phyloP scores from a whole-genome alignment of 2,329 filamentous ascomycete species.

The Metarhizium sp. region DNA sequence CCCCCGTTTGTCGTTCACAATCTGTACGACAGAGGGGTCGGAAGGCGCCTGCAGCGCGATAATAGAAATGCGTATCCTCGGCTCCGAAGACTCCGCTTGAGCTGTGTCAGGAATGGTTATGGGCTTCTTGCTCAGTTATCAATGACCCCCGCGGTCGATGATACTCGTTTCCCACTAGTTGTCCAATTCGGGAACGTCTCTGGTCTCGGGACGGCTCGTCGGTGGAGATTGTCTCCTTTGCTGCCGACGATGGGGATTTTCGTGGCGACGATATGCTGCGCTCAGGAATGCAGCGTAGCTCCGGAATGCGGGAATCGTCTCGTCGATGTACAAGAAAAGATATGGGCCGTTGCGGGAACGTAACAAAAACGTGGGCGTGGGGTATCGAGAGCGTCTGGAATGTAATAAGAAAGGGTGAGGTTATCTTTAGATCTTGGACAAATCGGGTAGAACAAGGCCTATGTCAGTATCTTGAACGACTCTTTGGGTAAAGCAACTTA shows the following conservation, averaged over 20 bases:
- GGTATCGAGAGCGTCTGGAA: slow-evolving; percentile 3
- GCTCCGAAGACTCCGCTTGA: not conserved
- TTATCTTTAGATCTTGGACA: slow-evolving; percentile 1
- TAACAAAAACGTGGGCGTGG: not conserved
- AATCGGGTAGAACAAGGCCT: not conserved
- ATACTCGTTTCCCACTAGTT: not conserved
- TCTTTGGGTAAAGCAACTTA: slow-evolving; percentile 2
- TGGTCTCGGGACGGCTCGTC: slow-evolving; percentile 3
- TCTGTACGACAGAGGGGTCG: slow-evolving; percentile 4
- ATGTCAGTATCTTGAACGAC: not conserved
- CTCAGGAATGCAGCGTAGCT: not conserved
- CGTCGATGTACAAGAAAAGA: not conserved
- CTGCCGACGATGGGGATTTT: not conserved
- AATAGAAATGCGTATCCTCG: not conserved
- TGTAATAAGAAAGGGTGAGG: not conserved
- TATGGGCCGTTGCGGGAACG: not conserved
- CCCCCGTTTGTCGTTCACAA: not conserved
- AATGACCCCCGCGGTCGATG: not conserved
- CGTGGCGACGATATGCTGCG: not conserved
- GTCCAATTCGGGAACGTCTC: not conserved
- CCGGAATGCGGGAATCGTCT: slow-evolving; percentile 1
- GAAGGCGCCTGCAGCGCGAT: slow-evolving; percentile 3
- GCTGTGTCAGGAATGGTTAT: not conserved
- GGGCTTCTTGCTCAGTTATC: not conserved
- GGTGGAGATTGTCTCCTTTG: not conserved